phyloP scores from a whole-genome alignment of 441 rosid species.

The Rhodomyrtus psidioides region DNA sequence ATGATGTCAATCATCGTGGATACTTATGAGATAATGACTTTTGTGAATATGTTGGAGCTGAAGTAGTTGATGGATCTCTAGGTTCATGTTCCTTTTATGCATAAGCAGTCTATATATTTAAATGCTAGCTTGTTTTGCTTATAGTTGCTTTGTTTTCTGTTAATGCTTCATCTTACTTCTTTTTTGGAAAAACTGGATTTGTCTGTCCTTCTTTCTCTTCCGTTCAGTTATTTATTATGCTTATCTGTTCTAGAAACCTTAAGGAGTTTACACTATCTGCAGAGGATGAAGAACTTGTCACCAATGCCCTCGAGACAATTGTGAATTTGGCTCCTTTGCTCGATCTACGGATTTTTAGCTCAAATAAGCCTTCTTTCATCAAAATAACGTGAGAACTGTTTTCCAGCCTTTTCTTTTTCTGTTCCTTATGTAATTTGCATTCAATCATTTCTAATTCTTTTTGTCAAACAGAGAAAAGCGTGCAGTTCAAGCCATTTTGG shows the following conservation, averaged over 20 bases:
- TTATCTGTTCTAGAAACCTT: not conserved
- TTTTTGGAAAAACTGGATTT: not conserved
- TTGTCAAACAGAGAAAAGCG: slow-evolving; percentile 62
- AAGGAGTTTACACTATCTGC: slow-evolving; percentile 13
- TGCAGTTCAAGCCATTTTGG: slow-evolving; percentile 84
- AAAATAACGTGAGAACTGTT: slow-evolving; percentile 58
- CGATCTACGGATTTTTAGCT: slow-evolving; percentile 92
- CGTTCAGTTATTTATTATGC: not conserved
- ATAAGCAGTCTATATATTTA: not conserved
- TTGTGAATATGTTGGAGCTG: not conserved
- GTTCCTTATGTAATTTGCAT: not conserved
- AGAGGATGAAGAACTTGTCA: slow-evolving; percentile 97
- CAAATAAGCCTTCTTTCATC: slow-evolving; percentile 66
- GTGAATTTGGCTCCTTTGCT: slow-evolving; percentile 90
- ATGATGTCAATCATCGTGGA: not conserved
- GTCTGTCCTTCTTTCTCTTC: not conserved
- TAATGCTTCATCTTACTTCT: not conserved
- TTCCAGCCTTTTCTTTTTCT: not conserved
- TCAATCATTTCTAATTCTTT: slow-evolving; percentile 8
- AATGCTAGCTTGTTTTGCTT: not conserved
- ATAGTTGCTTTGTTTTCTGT: not conserved
- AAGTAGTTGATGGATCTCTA: not conserved
- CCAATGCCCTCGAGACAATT: slow-evolving; percentile 83
- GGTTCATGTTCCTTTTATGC: not conserved
- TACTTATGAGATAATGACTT: not conserved